Conservation (phyloP, 2,329 filamentous ascomycete species). For the Claviceps humidiphila region DNA sequence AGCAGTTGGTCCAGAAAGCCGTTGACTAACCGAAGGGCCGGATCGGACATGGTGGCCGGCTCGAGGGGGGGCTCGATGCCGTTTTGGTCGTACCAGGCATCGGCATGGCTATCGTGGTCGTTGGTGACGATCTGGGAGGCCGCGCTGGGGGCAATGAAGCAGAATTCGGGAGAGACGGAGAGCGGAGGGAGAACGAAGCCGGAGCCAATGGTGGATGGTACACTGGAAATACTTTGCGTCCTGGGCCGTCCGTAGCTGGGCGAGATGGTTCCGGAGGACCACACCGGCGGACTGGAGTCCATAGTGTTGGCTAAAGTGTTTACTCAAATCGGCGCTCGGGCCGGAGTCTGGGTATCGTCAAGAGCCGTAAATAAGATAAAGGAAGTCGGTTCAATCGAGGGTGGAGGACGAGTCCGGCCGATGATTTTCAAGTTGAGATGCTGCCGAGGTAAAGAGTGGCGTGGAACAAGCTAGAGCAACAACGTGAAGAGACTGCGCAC, state of each 20-base stretch:
- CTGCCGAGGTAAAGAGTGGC: not conserved
- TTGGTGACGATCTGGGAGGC: slow-evolving; percentile 87
- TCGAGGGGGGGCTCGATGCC: slow-evolving; percentile 52
- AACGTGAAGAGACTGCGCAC: not conserved
- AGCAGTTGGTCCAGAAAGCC: slow-evolving; percentile 87
- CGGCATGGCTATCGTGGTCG: slow-evolving; percentile 64
- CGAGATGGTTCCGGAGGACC: slow-evolving; percentile 19
- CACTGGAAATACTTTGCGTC: slow-evolving; percentile 56
- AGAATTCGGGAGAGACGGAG: slow-evolving; percentile 60
- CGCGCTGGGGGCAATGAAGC: slow-evolving; percentile 77
- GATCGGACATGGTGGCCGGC: slow-evolving; percentile 57
- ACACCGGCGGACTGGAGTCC: not conserved
- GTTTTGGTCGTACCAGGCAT: slow-evolving; percentile 56
- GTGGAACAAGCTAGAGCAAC: not conserved
- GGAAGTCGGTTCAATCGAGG: not conserved
- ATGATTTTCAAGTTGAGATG: not conserved
- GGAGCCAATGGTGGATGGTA: slow-evolving; percentile 45
- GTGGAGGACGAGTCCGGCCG: not conserved
- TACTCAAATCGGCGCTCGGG: no score
- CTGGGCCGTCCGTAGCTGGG: slow-evolving; percentile 30
- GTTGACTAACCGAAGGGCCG: slow-evolving; percentile 70
- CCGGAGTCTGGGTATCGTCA: not conserved
- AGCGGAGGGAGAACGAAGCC: slow-evolving; percentile 53
- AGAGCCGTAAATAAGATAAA: not conserved
- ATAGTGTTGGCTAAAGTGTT: not conserved